These are phyloP conservation scores for Backusella sp. DNA, from an alignment of 192 early-diverging fungal species.

Conservation along the genomic window DNA sequence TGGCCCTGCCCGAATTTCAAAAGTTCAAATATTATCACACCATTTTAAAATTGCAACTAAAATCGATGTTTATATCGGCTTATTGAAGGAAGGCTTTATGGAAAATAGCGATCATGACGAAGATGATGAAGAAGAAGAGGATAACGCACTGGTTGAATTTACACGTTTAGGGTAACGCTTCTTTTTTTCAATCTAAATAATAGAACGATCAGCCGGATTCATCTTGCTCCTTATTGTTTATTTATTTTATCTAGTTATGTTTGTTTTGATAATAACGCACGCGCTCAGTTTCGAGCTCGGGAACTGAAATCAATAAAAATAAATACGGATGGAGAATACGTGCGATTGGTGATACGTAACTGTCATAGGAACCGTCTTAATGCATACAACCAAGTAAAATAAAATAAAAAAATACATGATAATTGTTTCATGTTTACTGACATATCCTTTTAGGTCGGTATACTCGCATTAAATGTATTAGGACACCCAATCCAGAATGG, in stretches of 20 bases:
- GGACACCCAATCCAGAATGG: slow-evolving; percentile 14
- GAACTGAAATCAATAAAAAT: slow-evolving; percentile 77
- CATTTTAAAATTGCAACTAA: slow-evolving; percentile 77
- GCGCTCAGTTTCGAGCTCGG: slow-evolving; percentile 61
- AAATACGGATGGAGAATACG: slow-evolving; percentile 62
- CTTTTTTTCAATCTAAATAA: background rate
- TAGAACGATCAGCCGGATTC: background rate
- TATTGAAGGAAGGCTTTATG: background rate
- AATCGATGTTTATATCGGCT: slow-evolving; percentile 68
- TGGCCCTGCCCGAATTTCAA: slow-evolving; percentile 56
- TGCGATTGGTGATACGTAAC: slow-evolving; percentile 66
- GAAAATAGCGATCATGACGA: background rate
- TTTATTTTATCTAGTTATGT: slow-evolving; percentile 50
- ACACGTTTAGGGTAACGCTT: slow-evolving; percentile 33
- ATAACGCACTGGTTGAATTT: slow-evolving; percentile 36
- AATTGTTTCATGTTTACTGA: background rate
- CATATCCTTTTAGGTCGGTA: slow-evolving; percentile 4
- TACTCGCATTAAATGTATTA: slow-evolving; percentile 13
- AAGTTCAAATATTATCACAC: slow-evolving; percentile 72
- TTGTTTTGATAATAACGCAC: slow-evolving; percentile 61
- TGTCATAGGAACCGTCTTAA: slow-evolving; percentile 75
- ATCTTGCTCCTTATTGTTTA: background rate
- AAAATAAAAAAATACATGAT: background rate
- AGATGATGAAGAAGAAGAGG: slow-evolving; percentile 2
- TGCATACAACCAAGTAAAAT: slow-evolving; percentile 65